These are phyloP conservation scores for Protea cynaroides DNA, from an alignment of 164 flowering plant species.

Conservation along the genomic window DNA sequence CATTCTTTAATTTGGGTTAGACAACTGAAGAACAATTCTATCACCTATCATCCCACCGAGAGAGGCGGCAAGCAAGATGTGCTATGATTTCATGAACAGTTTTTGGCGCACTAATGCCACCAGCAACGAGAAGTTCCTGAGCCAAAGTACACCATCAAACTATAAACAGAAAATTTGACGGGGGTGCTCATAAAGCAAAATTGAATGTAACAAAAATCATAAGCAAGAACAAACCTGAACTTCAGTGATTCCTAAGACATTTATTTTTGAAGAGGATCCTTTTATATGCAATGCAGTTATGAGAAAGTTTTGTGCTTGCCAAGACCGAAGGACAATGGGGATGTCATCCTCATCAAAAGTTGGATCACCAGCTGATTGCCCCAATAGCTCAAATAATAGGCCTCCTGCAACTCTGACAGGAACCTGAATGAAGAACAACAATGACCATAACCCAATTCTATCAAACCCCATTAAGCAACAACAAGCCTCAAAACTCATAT, in stretches of 20 bases:
- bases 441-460: not conserved
- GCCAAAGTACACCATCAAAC: constrained; percentile 10
- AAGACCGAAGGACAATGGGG: constrained; percentile 83
- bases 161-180: constrained; percentile 8
- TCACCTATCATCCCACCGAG: constrained; percentile 98
- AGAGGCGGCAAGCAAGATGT: constrained; percentile 65
- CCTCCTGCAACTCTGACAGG: constrained; percentile 96
- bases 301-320: constrained; percentile 89
- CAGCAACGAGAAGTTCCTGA: constrained; percentile 76
- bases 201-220: too few relatives aligned
- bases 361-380: constrained; percentile 94
- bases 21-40: not conserved
- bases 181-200: too few relatives aligned
- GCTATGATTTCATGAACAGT: constrained; percentile 86
- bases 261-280: constrained; percentile 52
- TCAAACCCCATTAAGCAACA: not conserved
- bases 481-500: not conserved
- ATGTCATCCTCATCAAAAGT: constrained; percentile 69
- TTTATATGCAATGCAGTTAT: constrained; percentile 76
- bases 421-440: constrained; percentile 41
- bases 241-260: constrained; percentile 85
- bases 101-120: constrained; percentile 68
- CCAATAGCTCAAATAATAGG: constrained; percentile 82
- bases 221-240: constrained; percentile 54
- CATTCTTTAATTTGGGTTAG: not conserved